Evolutionary conservation across 2,329 filamentous ascomycete species (phyloP), one percentile per base, ranked within the genome.

Genomic region (Claviceps pazoutovae): DNA sequence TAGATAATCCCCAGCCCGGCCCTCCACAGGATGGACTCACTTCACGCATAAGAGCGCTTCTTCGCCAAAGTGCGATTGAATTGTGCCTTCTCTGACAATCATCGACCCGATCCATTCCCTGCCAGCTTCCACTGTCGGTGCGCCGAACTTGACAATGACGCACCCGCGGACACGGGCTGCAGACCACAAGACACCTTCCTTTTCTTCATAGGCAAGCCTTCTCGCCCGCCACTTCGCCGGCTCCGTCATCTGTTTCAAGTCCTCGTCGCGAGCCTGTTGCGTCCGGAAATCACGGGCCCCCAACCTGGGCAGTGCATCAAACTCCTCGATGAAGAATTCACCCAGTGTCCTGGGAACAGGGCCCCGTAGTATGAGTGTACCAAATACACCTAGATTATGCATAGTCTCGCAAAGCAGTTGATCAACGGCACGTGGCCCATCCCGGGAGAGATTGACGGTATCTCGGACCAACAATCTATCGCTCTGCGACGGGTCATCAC

Each of bases 91-190:
- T 55, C 80, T 75, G 46, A 74, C 68, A 46, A 95, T 70, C 78
- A 96, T 86, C 6, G 74, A 74, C 9, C 82, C 80, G 53, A 97
- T 74, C 88, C 90, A 97, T 46, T 78, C 71, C 57, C 86, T 80
- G 4, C 84, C 89, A 26, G 83, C 84, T 65, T 97, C 89, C 23
- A 95, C 84, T 45, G 83, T 84, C 51, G 74, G 76, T 1, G 90
- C 87, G 1, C 87, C 88, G 64, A 97, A 94, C 66, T 97, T 97
- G 58, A 97, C 84, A 26, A 96, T 76, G 3, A 93, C 84, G 61
- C 91, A 95, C 4, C 88, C 84, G 50, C 89, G 77, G 37, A 94
- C 81, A 26, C 76, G 78, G 14, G 89, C 86, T 13, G 86, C 87
- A 26, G 88, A 90, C 88, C 89, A 95, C 3, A 91, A 71, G 3